Evolutionary conservation across 2,329 filamentous ascomycete species (phyloP), one percentile per base, ranked within the genome.

Genomic region (Talaromyces albobiverticillius): DNA sequence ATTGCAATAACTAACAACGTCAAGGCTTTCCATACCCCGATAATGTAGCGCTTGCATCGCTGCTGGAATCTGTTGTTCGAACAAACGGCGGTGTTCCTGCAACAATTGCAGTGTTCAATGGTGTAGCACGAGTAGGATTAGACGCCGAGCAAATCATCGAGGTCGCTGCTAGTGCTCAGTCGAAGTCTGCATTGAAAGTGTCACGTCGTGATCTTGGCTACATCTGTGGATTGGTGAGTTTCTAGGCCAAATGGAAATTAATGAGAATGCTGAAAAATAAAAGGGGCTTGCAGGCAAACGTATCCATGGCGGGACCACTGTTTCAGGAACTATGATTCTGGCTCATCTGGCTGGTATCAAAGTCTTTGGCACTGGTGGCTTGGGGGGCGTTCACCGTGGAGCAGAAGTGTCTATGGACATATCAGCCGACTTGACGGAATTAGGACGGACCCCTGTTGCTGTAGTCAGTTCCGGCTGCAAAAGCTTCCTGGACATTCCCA

Each of bases 381-480:
- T 99, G 4, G 93, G 94, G 53, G 94, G 94, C 56, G 94, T 99
- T 22, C 94, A 99, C 71, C 85, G 92, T 42, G 92, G 90, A 51
- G 94, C 86, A 46, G 87, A 96, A 69, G 81, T 81, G 61, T 89
- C 88, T 7, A 87, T 97, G 85, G 94, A 99, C 68, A 84, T 99
- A 58, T 97, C 93, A 75, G 93, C 94, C 38, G 94, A 99, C 72
- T 79, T 99, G 57, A 96, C 90, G 3, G 94, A 97, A 77, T 82
- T 99, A 48, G 92, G 94, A 14, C 82, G 91, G 55, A 96, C 92
- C 7, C 84, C 89, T 10, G 87, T 99, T 50, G 87, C 92, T 23
- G 92, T 99, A 2, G 79, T 99, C 50, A 89, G 87, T 70, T 90
- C 89, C 60, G 94, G 94, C 13, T 95, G 90, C 75, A 99, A 99